Percentiles rank a stretch among this genome's conserved stretches.
Evolutionary conservation across 2,329 filamentous ascomycete genomes (phyloP).

Genomic region (Dothidotthia symphoricarpi): DNA sequence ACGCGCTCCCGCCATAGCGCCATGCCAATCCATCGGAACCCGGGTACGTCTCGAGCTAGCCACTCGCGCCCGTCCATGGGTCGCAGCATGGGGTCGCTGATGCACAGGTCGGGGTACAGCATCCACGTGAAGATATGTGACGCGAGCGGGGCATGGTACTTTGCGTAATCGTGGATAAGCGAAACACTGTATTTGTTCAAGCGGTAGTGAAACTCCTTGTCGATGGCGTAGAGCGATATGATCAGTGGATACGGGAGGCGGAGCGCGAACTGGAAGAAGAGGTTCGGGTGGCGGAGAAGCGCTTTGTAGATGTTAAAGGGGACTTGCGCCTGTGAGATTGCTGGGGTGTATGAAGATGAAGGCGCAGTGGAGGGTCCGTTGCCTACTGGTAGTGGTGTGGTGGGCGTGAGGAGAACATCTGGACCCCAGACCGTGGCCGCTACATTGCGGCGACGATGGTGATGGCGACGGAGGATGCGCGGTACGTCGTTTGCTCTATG

Average conservation of each 20-base stretch:
- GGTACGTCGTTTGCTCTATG: slow-evolving; percentile 3
- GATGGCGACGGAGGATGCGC: slow-evolving; percentile 20
- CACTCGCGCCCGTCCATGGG: slow-evolving; percentile 41
- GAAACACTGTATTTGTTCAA: slow-evolving; percentile 55
- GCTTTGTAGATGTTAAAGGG: slow-evolving; percentile 38
- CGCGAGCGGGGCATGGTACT: slow-evolving; percentile 55
- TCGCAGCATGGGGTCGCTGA: slow-evolving; percentile 58
- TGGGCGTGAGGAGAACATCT: slow-evolving; percentile 4
- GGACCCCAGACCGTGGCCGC: slow-evolving; percentile 21
- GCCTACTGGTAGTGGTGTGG: not conserved
- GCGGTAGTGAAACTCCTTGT: slow-evolving; percentile 42
- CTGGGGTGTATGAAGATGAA: not conserved
- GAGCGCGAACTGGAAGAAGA: slow-evolving; percentile 37
- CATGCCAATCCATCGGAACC: slow-evolving; percentile 67
- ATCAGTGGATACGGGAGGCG: slow-evolving; percentile 24
- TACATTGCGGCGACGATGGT: slow-evolving; percentile 24
- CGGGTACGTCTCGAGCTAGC: slow-evolving; percentile 52
- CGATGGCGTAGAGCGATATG: slow-evolving; percentile 38
- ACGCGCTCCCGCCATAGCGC: slow-evolving; percentile 49
- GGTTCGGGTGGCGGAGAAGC: slow-evolving; percentile 36
- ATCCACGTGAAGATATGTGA: slow-evolving; percentile 60
- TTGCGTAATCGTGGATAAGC: slow-evolving; percentile 56
- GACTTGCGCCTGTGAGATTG: not conserved
- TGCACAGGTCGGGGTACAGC: slow-evolving; percentile 58
- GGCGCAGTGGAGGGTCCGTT: not conserved